Base-by-base conservation (phyloP, 2,329 filamentous ascomycete species). In the Chrysoporthe puriensis region DNA sequence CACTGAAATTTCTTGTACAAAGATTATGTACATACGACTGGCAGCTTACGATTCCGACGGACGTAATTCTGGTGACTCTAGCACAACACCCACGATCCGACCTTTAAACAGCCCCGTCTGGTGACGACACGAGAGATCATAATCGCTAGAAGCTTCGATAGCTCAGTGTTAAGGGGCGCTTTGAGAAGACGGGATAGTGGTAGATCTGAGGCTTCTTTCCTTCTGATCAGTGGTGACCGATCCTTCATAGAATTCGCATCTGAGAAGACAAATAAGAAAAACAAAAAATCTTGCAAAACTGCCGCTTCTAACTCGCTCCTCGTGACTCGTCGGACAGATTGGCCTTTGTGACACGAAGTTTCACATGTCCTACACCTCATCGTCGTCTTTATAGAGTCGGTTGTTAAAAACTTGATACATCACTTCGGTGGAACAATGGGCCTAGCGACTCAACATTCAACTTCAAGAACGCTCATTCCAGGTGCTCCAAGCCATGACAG, bases 1-100 rank as follows among this genome's bases (percentile, higher is more conserved):
- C 61, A 54, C 43, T 43, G 44, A 32, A 52, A 61, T 67, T 63
- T 63, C 36, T 63, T 68, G 66, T 59, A 59, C 50, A 67, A 36
- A 63, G 34, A 60, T 52, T 26, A 42, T 69, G 65, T 69, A 62
- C 57, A 69, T 65, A 67, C 32, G 18, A 66, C 54, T 57, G 62
- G 54, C 52, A 56, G 26, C 58, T 26, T 46, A 61, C 43, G 43
- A n/a, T 36, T 46, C 26, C 13, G 13, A 61, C 43, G 58, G 21
- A 61, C 26, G 36, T 50, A 18, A 14, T 61, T 40, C 42, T 63
- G 14, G 58, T 36, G 46, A 52, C 32, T 60, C 36, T 40, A n/a
- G 18, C 26, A 62, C 26, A 42, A 18, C 14, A 50, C 18, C 26
- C 50, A 56, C 18, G 40, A 56, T 42, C 26, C 62, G 48, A 32